Conservation (phyloP, 768 basidiomycete genomes). For the Nevesoporus exiguus region DNA sequence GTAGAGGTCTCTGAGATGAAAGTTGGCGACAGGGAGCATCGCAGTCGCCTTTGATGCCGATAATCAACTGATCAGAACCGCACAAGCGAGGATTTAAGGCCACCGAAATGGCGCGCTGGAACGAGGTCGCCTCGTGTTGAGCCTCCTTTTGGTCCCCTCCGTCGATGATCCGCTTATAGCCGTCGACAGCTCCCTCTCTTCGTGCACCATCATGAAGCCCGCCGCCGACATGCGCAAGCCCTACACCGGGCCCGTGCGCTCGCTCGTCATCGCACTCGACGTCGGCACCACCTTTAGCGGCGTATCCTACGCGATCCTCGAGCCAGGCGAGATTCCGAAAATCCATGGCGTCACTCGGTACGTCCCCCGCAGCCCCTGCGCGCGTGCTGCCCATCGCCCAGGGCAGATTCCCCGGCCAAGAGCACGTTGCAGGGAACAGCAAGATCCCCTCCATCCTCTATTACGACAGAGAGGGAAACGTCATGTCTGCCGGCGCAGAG, state of each 20-base stretch:
- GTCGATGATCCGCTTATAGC: too few species aligned
- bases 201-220: conserved; percentile 42
- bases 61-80: background rate
- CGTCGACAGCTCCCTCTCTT: too few species aligned
- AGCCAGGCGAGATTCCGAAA: conserved; percentile 77
- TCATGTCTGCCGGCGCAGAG: conserved; percentile 76
- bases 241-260: conserved; percentile 58
- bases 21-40: conserved; percentile 46
- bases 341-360: conserved; percentile 80
- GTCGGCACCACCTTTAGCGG: conserved; percentile 83
- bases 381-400: conserved; percentile 14
- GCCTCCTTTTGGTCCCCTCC: background rate
- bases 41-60: too few species aligned
- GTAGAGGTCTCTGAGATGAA: conserved; percentile 48
- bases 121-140: conserved; percentile 14
- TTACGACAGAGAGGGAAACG: conserved; percentile 61
- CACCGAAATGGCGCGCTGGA: conserved; percentile 9
- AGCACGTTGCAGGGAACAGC: conserved; percentile 81
- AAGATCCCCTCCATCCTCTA: conserved; percentile 80
- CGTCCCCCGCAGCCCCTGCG: conserved; percentile 7
- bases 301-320: conserved; percentile 79
- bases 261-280: conserved; percentile 76
- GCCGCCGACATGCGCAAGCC: conserved; percentile 69
- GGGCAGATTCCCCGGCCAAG: conserved; percentile 74
- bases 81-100: conserved; percentile 5